Base-by-base conservation (phyloP, 2,329 filamentous ascomycete species). In the Bipolaris oryzae region DNA sequence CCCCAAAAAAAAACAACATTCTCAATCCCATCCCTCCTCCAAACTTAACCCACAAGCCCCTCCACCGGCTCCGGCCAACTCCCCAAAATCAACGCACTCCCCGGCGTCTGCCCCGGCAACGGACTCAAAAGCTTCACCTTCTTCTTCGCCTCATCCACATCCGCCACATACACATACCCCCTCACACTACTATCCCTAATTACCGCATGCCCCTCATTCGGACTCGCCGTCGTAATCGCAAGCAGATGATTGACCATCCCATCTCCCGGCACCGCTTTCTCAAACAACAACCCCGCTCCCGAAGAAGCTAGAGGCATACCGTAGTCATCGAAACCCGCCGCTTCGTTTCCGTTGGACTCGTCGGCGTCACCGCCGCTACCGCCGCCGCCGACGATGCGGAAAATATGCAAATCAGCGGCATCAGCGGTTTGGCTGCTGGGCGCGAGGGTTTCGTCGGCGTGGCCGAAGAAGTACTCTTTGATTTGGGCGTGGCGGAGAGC, bases 391-490 rank as follows among this genome's bases (percentile, higher is more conserved):
- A 84, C 82, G 25, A 89, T 81, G 61, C 84, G 86, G 80, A 90
- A 96, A 41, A 98, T 84, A 1, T 86, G 82, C 37, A 97, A 75
- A 7, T 87, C 85, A 56, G 87, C 83, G 72, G 92, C 95, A 60
- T 92, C 88, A 4, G 96, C 86, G 57, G 90, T 89, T 69, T 96
- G 91, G 6, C 92, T 96, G 67, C 93, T 90, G 0, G 95, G 95
- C 43, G 90, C 95, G 2, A 99, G 81, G 55, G 89, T 85, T 60
- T 86, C 87, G 1, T 84, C 68, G 48, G 72, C 72, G 61, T 90
- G 89, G 9, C 95, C 95, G 73, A 97, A 99, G 79, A 99, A 99
- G 77, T 99, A 99, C 67, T 93, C 89, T 64, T 90, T 89, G 50
- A 97, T 92, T 48, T 90, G 85, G 0, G 89, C 85, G 69, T 96